phyloP scores from a whole-genome alignment of 495 filamentous ascomycete genomes.

The Xylaria flabelliformis region DNA sequence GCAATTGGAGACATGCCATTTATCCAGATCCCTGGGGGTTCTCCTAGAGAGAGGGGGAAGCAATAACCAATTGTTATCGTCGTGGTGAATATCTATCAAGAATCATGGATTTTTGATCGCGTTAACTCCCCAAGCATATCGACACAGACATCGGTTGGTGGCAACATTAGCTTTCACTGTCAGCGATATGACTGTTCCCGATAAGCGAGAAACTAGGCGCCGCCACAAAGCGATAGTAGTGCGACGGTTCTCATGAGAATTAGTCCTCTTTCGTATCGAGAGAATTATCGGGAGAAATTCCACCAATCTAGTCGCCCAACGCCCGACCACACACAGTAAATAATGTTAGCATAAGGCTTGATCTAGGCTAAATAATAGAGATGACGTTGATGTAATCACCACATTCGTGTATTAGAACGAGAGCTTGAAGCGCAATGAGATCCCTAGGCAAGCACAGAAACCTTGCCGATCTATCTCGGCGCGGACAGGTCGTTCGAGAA shows the following conservation, averaged over 20 bases:
- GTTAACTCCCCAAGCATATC: neutral
- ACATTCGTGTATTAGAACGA: neutral
- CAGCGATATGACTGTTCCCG: neutral
- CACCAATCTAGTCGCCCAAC: slow-evolving; percentile 17
- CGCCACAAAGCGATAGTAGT: slow-evolving; percentile 3
- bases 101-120: neutral
- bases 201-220: slow-evolving; percentile 3
- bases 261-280: slow-evolving; percentile 11
- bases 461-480: slow-evolving; percentile 15
- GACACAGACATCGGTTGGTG: neutral
- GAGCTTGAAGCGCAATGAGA: neutral
- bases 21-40: slow-evolving; percentile 9
- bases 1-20: slow-evolving; percentile 20
- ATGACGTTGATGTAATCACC: neutral
- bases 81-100: neutral
- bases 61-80: slow-evolving; percentile 5
- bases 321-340: neutral
- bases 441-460: neutral
- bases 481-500: slow-evolving; percentile 12
- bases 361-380: slow-evolving; percentile 12
- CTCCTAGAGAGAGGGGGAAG: neutral
- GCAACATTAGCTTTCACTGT: neutral
- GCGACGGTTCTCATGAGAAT: slow-evolving; percentile 1
- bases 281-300: slow-evolving; percentile 10
- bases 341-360: slow-evolving; percentile 12